Conservation (phyloP, 2,329 filamentous ascomycete genomes). For the Mollisia scopiformis region DNA sequence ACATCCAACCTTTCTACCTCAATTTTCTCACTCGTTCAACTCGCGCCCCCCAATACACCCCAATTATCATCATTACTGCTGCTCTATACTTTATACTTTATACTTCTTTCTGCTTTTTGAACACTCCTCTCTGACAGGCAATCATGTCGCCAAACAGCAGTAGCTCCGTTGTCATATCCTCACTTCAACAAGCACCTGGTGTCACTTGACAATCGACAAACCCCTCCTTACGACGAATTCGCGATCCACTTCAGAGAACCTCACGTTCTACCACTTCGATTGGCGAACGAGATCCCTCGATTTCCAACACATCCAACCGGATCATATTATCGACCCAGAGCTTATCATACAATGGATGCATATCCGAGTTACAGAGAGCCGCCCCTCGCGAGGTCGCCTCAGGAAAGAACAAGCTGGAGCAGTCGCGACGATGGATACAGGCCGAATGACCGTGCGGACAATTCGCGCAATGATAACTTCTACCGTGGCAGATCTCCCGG, state of each 20-base stretch:
- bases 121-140: conserved; percentile 40
- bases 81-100: conserved; percentile 13
- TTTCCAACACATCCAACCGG: too few species aligned
- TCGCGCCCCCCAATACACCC: conserved; percentile 4
- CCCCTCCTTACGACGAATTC: conserved; percentile 13
- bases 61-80: conserved; percentile 9
- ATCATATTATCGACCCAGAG: conserved; percentile 4
- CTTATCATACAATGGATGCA: conserved; percentile 30
- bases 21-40: conserved; percentile 18
- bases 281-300: neutral
- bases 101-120: conserved; percentile 30
- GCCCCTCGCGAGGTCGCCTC: conserved; percentile 35
- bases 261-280: conserved; percentile 18
- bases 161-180: conserved; percentile 29
- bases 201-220: conserved; percentile 37
- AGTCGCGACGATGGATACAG: conserved; percentile 37
- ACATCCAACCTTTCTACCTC: conserved; percentile 24
- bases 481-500: conserved; percentile 72
- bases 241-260: conserved; percentile 21
- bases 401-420: conserved; percentile 37
- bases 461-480: conserved; percentile 55
- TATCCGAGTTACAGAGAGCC: conserved; percentile 37
- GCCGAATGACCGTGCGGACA: conserved; percentile 40
- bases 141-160: conserved; percentile 42
- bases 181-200: conserved; percentile 32